Base-by-base conservation (phyloP, 257 asterid genomes). In the Forsythia suspensa region DNA sequence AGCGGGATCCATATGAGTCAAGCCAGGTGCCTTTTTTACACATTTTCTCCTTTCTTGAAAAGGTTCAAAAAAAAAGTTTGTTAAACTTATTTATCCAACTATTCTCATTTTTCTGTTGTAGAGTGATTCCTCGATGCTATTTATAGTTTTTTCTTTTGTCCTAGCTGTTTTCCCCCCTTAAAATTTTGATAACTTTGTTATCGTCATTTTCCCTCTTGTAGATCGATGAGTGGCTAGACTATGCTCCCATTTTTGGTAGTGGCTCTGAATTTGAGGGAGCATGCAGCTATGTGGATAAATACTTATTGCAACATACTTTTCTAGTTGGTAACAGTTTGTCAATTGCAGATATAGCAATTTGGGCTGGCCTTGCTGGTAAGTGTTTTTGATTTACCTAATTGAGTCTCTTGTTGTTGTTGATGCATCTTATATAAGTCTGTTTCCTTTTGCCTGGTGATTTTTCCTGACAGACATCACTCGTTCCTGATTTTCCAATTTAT, bases 181-280 rank as follows among this genome's bases (percentile, higher is more conserved):
- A 43, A n/a, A 21, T 36, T 42, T 70, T 44, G 24, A 34, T 66
- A 44, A 51, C 16, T 39, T 44, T 67, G 42, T 72, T 38, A 39
- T 72, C 18, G 24, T 66, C 20, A 38, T 44, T 65, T 78, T 78
- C 74, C 11, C 78, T 76, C 38, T 69, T 83, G 74, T 82, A 95
- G 99, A 89, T 95, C 76, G 98, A 93, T 72, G 88, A 88, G 83
- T 92, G 99, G 98, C 80, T 95, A 18, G 95, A 93, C 5, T 93
- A 93, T 84, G 92, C 97, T 4, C 85, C 91, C 41, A 38, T 84
- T 42, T 89, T 95, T 87, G 87, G 91, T 76, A 84, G 89, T 77
- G 98, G 98, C 24, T 84, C 98, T 70, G 96, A 95, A 79, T 95
- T 95, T 82, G 97, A 95, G 86, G 98, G 93, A 75, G 99, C 97